Evolutionary conservation across 306 rosid genomes (phyloP).

Genomic region (Lotus japonicus): DNA sequence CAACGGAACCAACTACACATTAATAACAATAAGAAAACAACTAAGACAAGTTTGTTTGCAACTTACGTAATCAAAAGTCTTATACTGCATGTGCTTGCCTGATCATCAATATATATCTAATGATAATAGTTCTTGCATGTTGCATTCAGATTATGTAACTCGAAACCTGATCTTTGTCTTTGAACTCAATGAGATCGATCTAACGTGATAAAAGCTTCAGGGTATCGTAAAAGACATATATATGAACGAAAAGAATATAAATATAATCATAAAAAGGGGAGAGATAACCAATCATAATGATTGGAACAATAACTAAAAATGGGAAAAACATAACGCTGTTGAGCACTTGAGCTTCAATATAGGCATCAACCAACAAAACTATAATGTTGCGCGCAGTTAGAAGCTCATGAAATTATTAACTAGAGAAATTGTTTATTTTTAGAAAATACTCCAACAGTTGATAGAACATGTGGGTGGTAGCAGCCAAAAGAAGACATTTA

Average conservation of each 20-base stretch:
- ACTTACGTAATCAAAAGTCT: not conserved
- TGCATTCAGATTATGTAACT: not conserved
- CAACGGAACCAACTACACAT: too few relatives aligned
- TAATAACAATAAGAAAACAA: too few relatives aligned
- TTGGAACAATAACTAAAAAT: not conserved
- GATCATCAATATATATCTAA: too few relatives aligned
- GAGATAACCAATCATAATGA: not conserved
- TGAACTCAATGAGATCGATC: not conserved
- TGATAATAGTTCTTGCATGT: not conserved
- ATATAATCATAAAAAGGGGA: not conserved
- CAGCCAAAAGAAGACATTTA: not conserved
- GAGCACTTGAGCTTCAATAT: not conserved
- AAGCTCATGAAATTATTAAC: not conserved
- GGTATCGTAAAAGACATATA: too few relatives aligned
- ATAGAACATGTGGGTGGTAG: not conserved
- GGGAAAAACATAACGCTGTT: not conserved
- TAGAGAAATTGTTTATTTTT: not conserved
- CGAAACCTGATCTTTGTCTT: not conserved
- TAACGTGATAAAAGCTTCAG: not conserved
- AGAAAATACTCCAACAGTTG: not conserved
- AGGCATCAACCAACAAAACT: not conserved
- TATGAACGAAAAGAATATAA: too few relatives aligned
- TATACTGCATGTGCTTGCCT: not conserved
- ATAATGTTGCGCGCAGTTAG: not conserved
- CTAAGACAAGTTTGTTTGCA: not conserved